These are phyloP conservation scores for Botrytis porri DNA, from an alignment of 2,329 filamentous ascomycete species.

Conservation along the genomic window DNA sequence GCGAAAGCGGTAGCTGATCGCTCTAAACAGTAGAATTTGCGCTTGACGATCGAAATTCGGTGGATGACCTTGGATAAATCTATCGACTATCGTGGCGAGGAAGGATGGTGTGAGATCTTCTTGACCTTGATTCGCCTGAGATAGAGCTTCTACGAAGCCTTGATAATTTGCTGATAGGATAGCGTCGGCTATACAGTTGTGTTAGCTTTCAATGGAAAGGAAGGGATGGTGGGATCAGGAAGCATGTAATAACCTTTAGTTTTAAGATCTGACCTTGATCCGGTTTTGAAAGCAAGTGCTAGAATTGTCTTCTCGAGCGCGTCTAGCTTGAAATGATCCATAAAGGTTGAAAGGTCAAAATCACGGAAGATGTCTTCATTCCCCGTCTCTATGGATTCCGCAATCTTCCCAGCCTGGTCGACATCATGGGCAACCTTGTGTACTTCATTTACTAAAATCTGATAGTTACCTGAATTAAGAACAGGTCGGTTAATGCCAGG, in stretches of 20 bases:
- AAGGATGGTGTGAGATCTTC: slow-evolving; percentile 66
- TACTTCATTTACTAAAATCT: slow-evolving; percentile 78
- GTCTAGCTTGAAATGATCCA: slow-evolving; percentile 94
- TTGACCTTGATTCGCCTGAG: slow-evolving; percentile 61
- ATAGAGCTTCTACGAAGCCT: slow-evolving; percentile 74
- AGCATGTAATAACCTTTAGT: slow-evolving; percentile 68
- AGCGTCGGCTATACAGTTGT: slow-evolving; percentile 66
- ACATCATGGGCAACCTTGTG: slow-evolving; percentile 77
- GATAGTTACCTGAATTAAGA: slow-evolving; percentile 77
- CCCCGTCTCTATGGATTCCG: slow-evolving; percentile 84
- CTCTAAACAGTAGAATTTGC: slow-evolving; percentile 63
- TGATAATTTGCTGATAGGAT: slow-evolving; percentile 78
- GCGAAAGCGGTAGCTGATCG: slow-evolving; percentile 60
- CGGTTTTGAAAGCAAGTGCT: slow-evolving; percentile 82
- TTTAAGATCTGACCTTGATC: slow-evolving; percentile 76
- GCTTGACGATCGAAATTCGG: slow-evolving; percentile 78
- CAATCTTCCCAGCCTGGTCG: slow-evolving; percentile 84
- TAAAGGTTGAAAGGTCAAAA: slow-evolving; percentile 92
- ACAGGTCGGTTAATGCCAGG: slow-evolving; percentile 70
- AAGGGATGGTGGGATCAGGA: slow-evolving; percentile 6
- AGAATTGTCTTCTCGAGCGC: slow-evolving; percentile 83
- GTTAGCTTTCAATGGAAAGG: slow-evolving; percentile 23
- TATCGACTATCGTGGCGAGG: slow-evolving; percentile 77
- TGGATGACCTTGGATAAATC: slow-evolving; percentile 81
- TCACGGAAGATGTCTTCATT: slow-evolving; percentile 94